Conservation (phyloP, 805 yeast genomes). For the Hanseniaspora singularis region DNA sequence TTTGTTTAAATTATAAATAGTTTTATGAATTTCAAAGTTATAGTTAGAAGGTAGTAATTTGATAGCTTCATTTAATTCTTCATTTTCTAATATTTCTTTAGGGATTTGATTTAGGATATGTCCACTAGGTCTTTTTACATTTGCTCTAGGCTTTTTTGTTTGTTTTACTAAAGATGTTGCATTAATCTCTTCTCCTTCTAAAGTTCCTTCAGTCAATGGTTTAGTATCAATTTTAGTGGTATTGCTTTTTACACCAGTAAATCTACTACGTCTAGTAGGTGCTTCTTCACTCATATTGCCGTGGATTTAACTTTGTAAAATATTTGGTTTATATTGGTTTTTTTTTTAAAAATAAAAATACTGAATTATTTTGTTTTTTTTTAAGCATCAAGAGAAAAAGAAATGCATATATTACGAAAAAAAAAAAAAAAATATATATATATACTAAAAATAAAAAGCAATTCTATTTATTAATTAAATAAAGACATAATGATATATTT, state of each 20-base stretch:
- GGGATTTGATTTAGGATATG: constrained; percentile 67
- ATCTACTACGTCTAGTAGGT: constrained; percentile 34
- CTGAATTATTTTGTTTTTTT: too few species aligned
- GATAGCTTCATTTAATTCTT: constrained; percentile 74
- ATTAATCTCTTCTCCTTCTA: constrained; percentile 24
- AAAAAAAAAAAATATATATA: neutral
- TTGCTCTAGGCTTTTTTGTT: constrained; percentile 22
- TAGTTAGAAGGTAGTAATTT: constrained; percentile 76
- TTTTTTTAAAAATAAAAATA: too few species aligned
- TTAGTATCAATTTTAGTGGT: neutral
- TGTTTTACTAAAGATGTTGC: constrained; percentile 24
- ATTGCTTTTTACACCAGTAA: constrained; percentile 43
- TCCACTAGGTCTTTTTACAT: constrained; percentile 39
- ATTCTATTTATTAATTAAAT: too few species aligned
- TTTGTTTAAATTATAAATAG: constrained; percentile 82
- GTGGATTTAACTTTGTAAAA: neutral
- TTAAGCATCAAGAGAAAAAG: too few species aligned
- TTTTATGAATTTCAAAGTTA: constrained; percentile 90
- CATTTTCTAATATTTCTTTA: constrained; percentile 64
- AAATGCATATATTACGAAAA: neutral
- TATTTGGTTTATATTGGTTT: neutral
- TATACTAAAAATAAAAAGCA: too few species aligned
- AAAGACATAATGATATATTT: too few species aligned
- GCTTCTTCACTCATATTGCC: neutral
- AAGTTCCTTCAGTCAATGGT: constrained; percentile 16